Conservation (phyloP, 768 basidiomycete species). For the Boletus sensibilis region DNA sequence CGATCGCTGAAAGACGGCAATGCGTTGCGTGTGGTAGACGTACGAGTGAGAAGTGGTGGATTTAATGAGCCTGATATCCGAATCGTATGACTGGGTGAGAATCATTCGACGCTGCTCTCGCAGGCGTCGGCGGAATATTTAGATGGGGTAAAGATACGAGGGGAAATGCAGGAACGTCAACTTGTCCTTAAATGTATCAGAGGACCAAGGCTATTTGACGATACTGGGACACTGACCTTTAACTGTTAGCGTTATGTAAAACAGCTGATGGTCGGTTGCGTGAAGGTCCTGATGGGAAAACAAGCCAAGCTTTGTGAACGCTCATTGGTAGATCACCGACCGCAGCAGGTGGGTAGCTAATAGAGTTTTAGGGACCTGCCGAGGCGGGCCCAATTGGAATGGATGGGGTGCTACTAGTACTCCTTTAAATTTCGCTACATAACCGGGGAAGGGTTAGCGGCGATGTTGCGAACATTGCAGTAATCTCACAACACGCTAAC, state of each 20-base stretch:
- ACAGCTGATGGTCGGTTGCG: constrained; percentile 31
- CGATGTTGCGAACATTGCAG: background rate
- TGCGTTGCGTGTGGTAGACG: constrained; percentile 18
- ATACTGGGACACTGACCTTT: constrained; percentile 29
- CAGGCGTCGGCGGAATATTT: constrained; percentile 13
- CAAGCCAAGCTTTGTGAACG: constrained; percentile 1
- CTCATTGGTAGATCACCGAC: constrained; percentile 27
- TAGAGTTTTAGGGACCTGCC: constrained; percentile 33
- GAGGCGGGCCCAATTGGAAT: constrained; percentile 6
- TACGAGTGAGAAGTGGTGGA: constrained; percentile 25
- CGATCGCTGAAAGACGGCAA: constrained; percentile 10
- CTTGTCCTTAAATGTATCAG: constrained; percentile 34
- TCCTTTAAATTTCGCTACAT: constrained; percentile 3
- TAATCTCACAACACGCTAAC: constrained; percentile 1
- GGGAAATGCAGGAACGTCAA: constrained; percentile 11
- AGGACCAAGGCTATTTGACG: constrained; percentile 17
- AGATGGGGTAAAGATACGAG: constrained; percentile 9
- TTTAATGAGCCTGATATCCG: constrained; percentile 28
- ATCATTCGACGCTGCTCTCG: constrained; percentile 24
- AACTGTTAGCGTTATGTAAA: constrained; percentile 35
- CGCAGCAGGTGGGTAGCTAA: constrained; percentile 23
- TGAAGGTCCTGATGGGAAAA: constrained; percentile 30
- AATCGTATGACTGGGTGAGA: constrained; percentile 23
- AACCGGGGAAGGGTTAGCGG: background rate
- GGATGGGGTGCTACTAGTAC: background rate